Percentiles rank a stretch among this genome's conserved stretches.
phyloP scores from a whole-genome alignment of 805 yeast species.

The Starmerella vaccinii region DNA sequence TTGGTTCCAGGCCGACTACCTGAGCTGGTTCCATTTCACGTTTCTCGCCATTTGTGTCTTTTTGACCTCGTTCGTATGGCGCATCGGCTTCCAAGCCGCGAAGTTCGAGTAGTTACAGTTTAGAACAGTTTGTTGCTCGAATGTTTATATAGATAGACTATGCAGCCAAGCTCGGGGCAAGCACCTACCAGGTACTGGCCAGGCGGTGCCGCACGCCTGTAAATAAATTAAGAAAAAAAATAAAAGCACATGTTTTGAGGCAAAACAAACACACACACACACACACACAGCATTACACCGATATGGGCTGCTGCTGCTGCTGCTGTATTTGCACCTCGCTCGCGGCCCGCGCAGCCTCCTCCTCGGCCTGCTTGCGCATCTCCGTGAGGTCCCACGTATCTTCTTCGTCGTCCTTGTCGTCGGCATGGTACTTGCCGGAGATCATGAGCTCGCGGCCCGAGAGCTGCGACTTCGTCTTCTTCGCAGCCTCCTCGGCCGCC shows the following conservation, averaged over 20 bases:
- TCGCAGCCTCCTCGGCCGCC: constrained; percentile 39
- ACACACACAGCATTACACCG: constrained; percentile 5
- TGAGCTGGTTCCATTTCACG: too few relatives aligned
- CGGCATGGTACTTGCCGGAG: constrained; percentile 32
- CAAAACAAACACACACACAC: too few relatives aligned
- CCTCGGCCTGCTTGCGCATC: constrained; percentile 28
- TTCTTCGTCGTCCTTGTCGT: constrained; percentile 25
- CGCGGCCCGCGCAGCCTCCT: constrained; percentile 5
- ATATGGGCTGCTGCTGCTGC: constrained; percentile 1
- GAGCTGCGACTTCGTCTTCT: constrained; percentile 26
- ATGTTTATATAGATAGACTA: background rate
- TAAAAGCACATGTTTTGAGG: too few relatives aligned
- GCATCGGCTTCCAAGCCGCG: background rate
- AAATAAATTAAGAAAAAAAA: constrained; percentile 1
- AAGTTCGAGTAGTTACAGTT: background rate
- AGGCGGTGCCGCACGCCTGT: background rate
- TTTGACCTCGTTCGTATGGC: background rate
- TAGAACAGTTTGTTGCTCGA: background rate
- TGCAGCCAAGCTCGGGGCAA: too few relatives aligned
- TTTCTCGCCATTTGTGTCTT: too few relatives aligned
- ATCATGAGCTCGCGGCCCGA: constrained; percentile 33
- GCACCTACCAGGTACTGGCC: too few relatives aligned
- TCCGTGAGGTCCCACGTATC: constrained; percentile 33
- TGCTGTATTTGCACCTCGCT: background rate
- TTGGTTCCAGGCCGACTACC: background rate